These are phyloP conservation scores for Orychophragmus violaceus DNA, from an alignment of 345 rosid genomes.

Conservation along the genomic window DNA sequence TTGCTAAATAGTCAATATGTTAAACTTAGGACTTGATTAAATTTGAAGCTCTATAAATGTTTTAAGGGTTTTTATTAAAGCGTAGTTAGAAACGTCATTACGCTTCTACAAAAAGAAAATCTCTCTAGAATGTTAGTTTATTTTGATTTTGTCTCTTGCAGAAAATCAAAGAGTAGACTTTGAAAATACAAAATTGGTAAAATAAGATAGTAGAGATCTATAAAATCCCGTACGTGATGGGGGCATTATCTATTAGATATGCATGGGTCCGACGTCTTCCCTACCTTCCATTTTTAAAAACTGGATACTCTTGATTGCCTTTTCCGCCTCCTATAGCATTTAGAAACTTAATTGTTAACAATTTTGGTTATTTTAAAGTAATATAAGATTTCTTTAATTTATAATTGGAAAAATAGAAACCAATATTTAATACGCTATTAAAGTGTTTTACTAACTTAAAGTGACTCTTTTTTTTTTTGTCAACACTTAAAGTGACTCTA, in stretches of 20 bases:
- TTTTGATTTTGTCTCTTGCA: neutral
- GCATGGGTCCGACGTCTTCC: neutral
- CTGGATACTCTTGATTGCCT: neutral
- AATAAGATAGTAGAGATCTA: neutral
- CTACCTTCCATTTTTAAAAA: slow-evolving; percentile 1
- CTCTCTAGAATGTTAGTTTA: neutral
- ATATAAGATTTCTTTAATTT: too few species aligned
- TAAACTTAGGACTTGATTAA: neutral
- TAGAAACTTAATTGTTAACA: too few species aligned
- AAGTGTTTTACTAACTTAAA: too few species aligned
- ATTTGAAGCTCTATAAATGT: neutral
- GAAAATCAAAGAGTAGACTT: slow-evolving; percentile 6
- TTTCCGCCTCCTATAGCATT: neutral
- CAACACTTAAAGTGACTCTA: too few species aligned
- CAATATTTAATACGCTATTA: too few species aligned
- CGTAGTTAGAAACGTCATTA: too few species aligned
- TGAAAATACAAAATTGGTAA: neutral
- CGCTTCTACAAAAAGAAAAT: too few species aligned
- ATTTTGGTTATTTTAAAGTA: too few species aligned
- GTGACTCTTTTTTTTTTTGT: too few species aligned
- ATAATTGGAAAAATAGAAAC: too few species aligned
- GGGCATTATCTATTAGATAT: neutral
- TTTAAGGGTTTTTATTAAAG: too few species aligned
- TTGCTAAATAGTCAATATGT: neutral
- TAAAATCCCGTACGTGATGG: neutral